Evolutionary conservation across 208 protist genomes (phyloP).

Genomic region (Crithidia bombi): DNA sequence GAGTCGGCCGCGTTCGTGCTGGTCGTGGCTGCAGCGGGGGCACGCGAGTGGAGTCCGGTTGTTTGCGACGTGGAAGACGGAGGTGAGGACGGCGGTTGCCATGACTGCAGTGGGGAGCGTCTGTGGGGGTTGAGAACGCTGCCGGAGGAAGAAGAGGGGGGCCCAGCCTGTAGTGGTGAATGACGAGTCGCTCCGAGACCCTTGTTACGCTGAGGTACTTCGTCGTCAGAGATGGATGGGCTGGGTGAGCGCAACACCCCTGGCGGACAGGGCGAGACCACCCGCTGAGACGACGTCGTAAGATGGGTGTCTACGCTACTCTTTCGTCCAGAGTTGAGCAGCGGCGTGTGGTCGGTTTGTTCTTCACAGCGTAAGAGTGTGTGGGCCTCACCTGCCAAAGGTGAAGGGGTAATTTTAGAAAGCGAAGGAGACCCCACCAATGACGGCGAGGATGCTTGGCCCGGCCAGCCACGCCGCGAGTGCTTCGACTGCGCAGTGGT

Average conservation of each 20-base stretch:
- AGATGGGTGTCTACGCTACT: not conserved
- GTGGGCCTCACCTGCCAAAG: not conserved
- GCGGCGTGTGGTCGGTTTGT: not conserved
- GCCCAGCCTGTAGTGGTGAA: too few relatives aligned
- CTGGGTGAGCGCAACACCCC: conserved; percentile 20
- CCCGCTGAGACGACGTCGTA: not conserved
- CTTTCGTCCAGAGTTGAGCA: not conserved
- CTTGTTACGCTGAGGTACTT: not conserved
- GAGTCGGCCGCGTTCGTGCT: not conserved
- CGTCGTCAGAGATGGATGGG: conserved; percentile 9
- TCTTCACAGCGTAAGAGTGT: too few relatives aligned
- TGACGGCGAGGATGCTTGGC: not conserved
- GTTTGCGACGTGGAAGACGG: not conserved
- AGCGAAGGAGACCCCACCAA: not conserved
- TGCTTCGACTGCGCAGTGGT: not conserved
- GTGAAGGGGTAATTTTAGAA: not conserved
- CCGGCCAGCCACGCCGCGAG: not conserved
- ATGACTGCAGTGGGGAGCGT: not conserved
- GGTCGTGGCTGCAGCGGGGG: not conserved
- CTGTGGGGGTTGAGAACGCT: not conserved
- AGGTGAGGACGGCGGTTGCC: not conserved
- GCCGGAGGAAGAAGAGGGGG: not conserved
- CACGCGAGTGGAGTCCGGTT: too few relatives aligned
- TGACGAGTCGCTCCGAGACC: not conserved
- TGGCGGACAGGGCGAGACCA: conserved; percentile 1